Evolutionary conservation across 371 early-diverging fungal species (phyloP), one percentile per base, ranked within the genome.

Genomic region (Rhizopus arrhizus): DNA sequence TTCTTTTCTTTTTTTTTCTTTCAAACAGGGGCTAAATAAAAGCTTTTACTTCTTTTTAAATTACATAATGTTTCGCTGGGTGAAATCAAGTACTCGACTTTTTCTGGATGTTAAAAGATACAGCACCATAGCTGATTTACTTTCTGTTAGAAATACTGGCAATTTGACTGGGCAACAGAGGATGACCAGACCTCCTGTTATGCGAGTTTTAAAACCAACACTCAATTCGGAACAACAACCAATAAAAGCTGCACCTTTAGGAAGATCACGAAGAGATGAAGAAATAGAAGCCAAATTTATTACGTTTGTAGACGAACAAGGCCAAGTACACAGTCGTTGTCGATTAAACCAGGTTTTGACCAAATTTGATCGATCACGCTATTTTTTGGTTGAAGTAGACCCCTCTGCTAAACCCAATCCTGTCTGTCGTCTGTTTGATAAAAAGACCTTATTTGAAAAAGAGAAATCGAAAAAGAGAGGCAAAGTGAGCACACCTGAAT

Each of bases 371-470:
- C 81, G 86, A 0, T 59, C 74, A 7, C 56, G 64, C 22, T 83
- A 72, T 59, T 83, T 77, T 53, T 56, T 85, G 28, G 61, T 85
- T 12, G 80, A 85, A 55, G 86, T 85, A 1, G 78, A 82, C 16
- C 68, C 82, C 8, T 53, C 55, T 1, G 76, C 77, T 13, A 49
- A 69, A 29, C 81, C 80, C 0, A 60, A 64, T 33, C 86, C 86
- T 6, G 80, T 82, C 12, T 85, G 86, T 60, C 78, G 83, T 46
- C 61, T 84, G 33, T 72, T 83, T 53, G 79, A 82, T 32, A 84
- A 84, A 61, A 83, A 82, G 59, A 65, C 64, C 1, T 40, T 85
- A 49, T 85, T 80, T 62, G 78, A 78, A 53, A 75, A 74, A 32
- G 73, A 80, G 49, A 84, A 85, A 68, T 71, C 69, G 32, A 70